phyloP scores from a whole-genome alignment of 169 alveolate genomes.

The Cystoisospora suis region DNA sequence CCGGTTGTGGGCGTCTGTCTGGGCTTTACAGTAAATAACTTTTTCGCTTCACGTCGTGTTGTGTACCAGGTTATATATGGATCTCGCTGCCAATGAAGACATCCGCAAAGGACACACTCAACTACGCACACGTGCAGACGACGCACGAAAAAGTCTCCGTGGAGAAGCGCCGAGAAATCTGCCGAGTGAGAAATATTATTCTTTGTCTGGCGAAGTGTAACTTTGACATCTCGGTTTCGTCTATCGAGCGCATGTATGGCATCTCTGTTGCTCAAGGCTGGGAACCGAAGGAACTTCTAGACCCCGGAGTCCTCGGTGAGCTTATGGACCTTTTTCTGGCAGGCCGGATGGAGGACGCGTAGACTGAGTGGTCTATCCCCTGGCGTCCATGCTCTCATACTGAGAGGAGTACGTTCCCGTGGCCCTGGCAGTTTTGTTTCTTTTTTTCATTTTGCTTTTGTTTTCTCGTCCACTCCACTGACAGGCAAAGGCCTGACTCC shows the following conservation, averaged over 20 bases:
- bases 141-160: conserved; percentile 1
- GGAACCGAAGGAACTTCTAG: conserved; percentile 6
- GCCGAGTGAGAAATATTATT: conserved; percentile 17
- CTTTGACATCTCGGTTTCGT: neutral
- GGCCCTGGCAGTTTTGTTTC: neutral
- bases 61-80: neutral
- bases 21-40: no score
- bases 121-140: conserved; percentile 32
- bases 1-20: neutral
- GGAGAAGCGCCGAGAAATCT: conserved; percentile 1
- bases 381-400: neutral
- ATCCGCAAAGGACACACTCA: neutral
- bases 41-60: neutral
- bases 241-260: conserved; percentile 8
- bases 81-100: neutral
- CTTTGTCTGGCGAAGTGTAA: conserved; percentile 19
- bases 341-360: neutral
- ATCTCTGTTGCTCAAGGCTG: neutral
- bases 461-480: neutral
- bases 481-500: no score
- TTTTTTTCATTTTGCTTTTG: neutral
- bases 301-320: neutral
- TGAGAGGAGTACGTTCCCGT: neutral
- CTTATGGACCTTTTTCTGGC: neutral
- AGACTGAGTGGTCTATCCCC: neutral